Conservation (phyloP, 306 rosid genomes). For the Begonia peltatifolia region DNA sequence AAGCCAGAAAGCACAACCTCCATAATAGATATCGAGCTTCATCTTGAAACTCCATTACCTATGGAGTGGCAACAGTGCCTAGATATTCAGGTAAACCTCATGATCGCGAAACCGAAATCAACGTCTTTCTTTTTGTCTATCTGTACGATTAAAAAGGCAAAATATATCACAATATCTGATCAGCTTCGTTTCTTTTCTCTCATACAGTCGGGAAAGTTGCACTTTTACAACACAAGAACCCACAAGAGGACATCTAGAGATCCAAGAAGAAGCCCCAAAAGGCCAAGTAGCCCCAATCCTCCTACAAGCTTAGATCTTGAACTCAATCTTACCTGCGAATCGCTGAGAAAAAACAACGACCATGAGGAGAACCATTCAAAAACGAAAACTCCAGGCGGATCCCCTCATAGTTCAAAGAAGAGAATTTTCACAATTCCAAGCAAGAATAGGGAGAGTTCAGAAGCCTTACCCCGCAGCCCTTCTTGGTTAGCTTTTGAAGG, state of each 20-base stretch:
- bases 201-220: conserved; percentile 66
- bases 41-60: conserved; percentile 48
- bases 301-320: conserved; percentile 63
- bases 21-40: conserved; percentile 32
- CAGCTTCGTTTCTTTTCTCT: no score
- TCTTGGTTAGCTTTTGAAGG: conserved; percentile 28
- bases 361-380: conserved; percentile 2
- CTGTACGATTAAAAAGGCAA: no score
- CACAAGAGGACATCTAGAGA: conserved; percentile 33
- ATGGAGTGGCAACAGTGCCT: conserved; percentile 69
- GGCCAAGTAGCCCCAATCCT: conserved; percentile 7
- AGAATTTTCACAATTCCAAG: conserved; percentile 7
- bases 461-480: conserved; percentile 12
- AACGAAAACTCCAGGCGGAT: not conserved
- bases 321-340: conserved; percentile 59
- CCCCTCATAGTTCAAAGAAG: conserved; percentile 3
- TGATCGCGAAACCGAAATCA: no score
- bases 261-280: conserved; percentile 27
- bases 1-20: conserved; percentile 23
- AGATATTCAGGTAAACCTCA: conserved; percentile 46
- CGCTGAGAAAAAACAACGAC: conserved; percentile 20
- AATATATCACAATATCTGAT: no score
- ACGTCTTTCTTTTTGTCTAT: no score
- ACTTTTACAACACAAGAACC: conserved; percentile 53
- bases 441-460: no score